Base-by-base conservation (phyloP, 495 filamentous ascomycete species). In the Evernia prunastri region DNA sequence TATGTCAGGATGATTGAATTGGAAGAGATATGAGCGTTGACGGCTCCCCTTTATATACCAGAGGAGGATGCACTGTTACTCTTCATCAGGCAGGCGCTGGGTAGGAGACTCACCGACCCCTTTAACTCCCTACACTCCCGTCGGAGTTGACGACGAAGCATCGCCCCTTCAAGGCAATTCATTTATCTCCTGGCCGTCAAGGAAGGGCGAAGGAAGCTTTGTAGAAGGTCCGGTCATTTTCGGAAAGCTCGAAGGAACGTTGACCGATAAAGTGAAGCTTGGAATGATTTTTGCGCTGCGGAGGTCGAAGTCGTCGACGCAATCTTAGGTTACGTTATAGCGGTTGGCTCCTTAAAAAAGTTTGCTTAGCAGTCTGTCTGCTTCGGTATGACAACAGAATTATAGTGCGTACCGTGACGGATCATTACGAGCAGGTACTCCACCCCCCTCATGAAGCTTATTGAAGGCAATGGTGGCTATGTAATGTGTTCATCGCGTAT, bases 81-180 rank as follows among this genome's bases (percentile, higher is more conserved):
- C n/a, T 17, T 54, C 29, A 29, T 54, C 51, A 20, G 51, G 15
- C 25, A 54, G 29, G 51, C 51, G 51, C 51, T 33, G 20, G 35
- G 12, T 31, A 45, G 20, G 39, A 57, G 20, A 47, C 25, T 42
- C 33, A 17, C 35, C 56, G 61, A 47, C 53, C 31, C 13, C 37
- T 25, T 33, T 23, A 27, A 43, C 20, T n/a, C n/a, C n/a, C 18
- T 0, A 54, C 53, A 31, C 29, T n/a, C n/a, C n/a, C n/a, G n/a
- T n/a, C 18, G 27, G 56, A 56, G 9, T 40, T 56, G 61, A 40
- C 43, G 39, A 63, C 12, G 11, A 33, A 63, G 53, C 51, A 63
- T 56, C 37, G 61, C 61, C 51, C 39, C 37, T 56, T 57, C 29
- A 42, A 42, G 61, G 49, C 47, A n/a, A 12, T 36, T 39, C 37